Conservation (phyloP, 257 asterid genomes). For the Avicennia marina region DNA sequence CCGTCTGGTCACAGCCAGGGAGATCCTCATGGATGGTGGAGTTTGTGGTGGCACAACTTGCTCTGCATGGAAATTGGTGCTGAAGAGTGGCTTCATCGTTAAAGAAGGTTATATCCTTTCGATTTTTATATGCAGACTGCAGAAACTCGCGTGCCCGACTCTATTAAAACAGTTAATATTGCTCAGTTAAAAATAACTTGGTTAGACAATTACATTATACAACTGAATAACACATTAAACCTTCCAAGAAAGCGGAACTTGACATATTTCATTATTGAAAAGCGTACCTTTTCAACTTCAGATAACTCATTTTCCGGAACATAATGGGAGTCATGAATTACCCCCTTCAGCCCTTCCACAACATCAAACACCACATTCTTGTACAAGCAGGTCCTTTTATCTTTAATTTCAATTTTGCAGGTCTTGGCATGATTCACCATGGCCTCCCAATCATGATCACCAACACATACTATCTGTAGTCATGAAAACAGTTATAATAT, state of each 20-base stretch:
- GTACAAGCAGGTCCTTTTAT: conserved; percentile 15
- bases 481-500: not conserved
- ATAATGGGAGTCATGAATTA: conserved; percentile 16
- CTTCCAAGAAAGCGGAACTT: not conserved
- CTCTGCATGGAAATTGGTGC: conserved; percentile 18
- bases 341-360: conserved; percentile 35
- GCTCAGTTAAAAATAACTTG: not conserved
- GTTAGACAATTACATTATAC: not conserved
- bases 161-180: conserved; percentile 18
- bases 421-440: conserved; percentile 33
- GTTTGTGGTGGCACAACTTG: conserved; percentile 1
- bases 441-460: conserved; percentile 23
- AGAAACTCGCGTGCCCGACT: conserved; percentile 21
- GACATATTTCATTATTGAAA: not conserved
- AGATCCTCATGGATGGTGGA: not conserved
- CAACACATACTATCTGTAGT: conserved; percentile 27
- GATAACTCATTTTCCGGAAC: conserved; percentile 17
- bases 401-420: conserved; percentile 30
- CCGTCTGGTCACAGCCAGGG: not conserved
- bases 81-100: conserved; percentile 27
- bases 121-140: conserved; percentile 23
- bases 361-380: conserved; percentile 22
- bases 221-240: not conserved
- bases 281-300: conserved; percentile 22
- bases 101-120: conserved; percentile 6